phyloP scores from a whole-genome alignment of 2,329 filamentous ascomycete species.

The Aspergillus tanneri region DNA sequence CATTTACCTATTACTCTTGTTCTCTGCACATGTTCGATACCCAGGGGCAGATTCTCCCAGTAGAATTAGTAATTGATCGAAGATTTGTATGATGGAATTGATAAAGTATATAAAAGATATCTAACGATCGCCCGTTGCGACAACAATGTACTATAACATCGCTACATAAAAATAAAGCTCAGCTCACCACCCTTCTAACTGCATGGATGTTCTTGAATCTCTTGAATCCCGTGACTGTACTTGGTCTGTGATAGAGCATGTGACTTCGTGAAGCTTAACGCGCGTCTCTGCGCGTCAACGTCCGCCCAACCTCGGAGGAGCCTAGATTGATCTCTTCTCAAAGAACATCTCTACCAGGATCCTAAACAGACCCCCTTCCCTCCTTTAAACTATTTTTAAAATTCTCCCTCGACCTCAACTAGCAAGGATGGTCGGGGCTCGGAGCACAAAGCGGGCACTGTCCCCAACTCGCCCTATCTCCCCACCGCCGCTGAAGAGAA shows the following conservation, averaged over 20 bases:
- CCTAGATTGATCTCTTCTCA: neutral
- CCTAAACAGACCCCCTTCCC: neutral
- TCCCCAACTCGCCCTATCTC: slow-evolving; percentile 50
- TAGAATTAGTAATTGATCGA: slow-evolving; percentile 7
- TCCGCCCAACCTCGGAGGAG: slow-evolving; percentile 3
- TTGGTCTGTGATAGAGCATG: slow-evolving; percentile 27
- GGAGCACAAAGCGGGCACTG: slow-evolving; percentile 35
- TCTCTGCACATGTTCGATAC: slow-evolving; percentile 21
- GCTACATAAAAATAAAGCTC: no score
- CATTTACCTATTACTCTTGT: slow-evolving; percentile 7
- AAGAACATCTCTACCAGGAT: no score
- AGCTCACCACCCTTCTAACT: no score
- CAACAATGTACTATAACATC: no score
- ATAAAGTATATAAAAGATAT: no score
- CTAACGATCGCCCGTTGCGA: no score
- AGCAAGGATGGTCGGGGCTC: slow-evolving; percentile 30
- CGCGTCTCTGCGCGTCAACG: slow-evolving; percentile 29
- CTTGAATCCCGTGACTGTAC: neutral
- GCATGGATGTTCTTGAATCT: no score
- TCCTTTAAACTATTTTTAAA: slow-evolving; percentile 1
- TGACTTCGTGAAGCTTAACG: slow-evolving; percentile 38
- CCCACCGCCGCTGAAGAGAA: slow-evolving; percentile 58
- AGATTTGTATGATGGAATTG: no score
- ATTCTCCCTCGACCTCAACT: slow-evolving; percentile 10
- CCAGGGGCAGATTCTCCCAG: slow-evolving; percentile 16